Evolutionary conservation across 345 rosid genomes (phyloP), one percentile per base, ranked within the genome.

Genomic region (Conringia planisiliqua): DNA sequence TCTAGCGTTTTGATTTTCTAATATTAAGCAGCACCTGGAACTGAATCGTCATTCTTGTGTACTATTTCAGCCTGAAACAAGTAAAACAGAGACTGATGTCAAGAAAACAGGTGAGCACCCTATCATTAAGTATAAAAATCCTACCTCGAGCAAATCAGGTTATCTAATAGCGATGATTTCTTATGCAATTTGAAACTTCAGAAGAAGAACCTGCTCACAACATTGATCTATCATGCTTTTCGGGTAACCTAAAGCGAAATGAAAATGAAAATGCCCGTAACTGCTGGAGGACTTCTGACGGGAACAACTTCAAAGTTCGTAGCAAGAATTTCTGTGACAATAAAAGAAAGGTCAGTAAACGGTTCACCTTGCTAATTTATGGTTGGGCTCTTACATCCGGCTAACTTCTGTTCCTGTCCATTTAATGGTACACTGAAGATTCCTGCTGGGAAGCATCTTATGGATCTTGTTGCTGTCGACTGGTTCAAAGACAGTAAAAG

Each of bases 391-490:
- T 12, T 40, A 42, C 51, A 8, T 72, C 30, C 16, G 13, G 30
- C 73, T 78, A 40, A 78, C 63, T 48, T 65, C 13, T 50, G 33
- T 50, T 71, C 55, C n/a, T 65, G 42, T 54, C 47, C 62, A 35
- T 57, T 48, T 38, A 39, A 57, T 32, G 17, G 22, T 40, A 46
- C 14, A 58, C 24, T 56, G 58, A 82, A 96, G 99, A 83, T 86
- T 78, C 91, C 96, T 75, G 98, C 96, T 1, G 98, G 98, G 76
- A 96, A 92, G 78, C 98, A 86, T 81, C 84, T 87, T 66, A 89
- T 92, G 99, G 96, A 92, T 83, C 99, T 96, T 8, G 97, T 96
- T 78, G 98, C 99, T 78, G 98, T 96, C 52, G 99, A 96, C 81
- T 96, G 99, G 99, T 96, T 96, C 83, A 96, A 96, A 84, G 98